These are phyloP conservation scores for Trichoderma sp. DNA, from an alignment of 2,329 filamentous ascomycete genomes.

Conservation along the genomic window DNA sequence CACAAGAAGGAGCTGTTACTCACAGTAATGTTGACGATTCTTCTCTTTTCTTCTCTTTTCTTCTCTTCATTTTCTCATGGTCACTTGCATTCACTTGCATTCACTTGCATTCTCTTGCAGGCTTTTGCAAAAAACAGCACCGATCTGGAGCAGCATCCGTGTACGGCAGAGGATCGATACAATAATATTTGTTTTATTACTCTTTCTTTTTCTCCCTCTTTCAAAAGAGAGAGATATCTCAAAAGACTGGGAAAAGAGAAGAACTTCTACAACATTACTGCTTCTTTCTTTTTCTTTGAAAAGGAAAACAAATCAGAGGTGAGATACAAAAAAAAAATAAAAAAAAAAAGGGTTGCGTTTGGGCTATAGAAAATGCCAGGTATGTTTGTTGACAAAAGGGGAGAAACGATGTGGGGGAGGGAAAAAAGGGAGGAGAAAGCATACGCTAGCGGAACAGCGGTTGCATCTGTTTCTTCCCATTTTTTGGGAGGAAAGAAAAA, in stretches of 20 bases:
- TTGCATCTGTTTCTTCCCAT: conserved; percentile 4
- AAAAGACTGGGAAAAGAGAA: background rate
- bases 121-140: conserved; percentile 19
- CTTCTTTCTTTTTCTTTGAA: conserved; percentile 16
- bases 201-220: conserved; percentile 14
- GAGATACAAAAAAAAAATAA: background rate
- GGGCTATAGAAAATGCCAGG: background rate
- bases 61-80: conserved; percentile 17
- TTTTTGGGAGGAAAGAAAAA: background rate
- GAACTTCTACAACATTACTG: background rate
- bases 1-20: background rate
- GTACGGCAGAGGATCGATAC: conserved; percentile 26
- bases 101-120: conserved; percentile 16
- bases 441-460: conserved; percentile 6
- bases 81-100: conserved; percentile 15
- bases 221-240: background rate
- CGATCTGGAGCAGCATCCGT: conserved; percentile 26
- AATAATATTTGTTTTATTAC: conserved; percentile 25
- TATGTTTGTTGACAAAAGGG: background rate
- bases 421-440: conserved; percentile 9
- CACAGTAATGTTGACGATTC: conserved; percentile 26
- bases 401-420: background rate
- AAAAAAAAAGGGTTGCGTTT: background rate
- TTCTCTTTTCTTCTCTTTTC: background rate
- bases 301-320: conserved; percentile 4